Percentiles rank a stretch among this genome's conserved stretches.
These are phyloP conservation scores for Alternaria burnsii DNA, from an alignment of 2,329 filamentous ascomycete species.

Conservation along the genomic window DNA sequence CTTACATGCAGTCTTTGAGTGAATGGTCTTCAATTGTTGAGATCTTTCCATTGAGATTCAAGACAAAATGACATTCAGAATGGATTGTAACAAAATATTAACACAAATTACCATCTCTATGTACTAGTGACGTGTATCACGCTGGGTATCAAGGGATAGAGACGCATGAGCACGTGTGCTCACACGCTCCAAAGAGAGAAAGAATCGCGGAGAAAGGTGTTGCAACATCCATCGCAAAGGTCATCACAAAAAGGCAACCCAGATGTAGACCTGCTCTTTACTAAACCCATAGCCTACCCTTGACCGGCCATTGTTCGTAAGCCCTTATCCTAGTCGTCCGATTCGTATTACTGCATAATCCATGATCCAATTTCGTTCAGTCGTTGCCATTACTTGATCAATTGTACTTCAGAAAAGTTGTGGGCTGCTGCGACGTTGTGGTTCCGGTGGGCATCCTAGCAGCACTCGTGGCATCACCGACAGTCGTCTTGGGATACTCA, in stretches of 20 bases:
- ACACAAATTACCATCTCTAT: slow-evolving; percentile 6
- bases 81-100: not conserved
- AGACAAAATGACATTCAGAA: not conserved
- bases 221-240: not conserved
- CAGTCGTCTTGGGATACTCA: slow-evolving; percentile 62
- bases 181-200: slow-evolving; percentile 3
- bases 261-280: not conserved
- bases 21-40: no score
- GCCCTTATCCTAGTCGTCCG: not conserved
- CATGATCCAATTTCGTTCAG: not conserved
- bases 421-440: not conserved
- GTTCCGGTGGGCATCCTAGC: not conserved
- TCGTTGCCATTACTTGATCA: not conserved
- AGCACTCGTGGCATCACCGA: slow-evolving; percentile 1
- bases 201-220: not conserved
- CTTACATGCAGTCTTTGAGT: no score
- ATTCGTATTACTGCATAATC: not conserved
- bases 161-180: slow-evolving; percentile 1
- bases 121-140: slow-evolving; percentile 7
- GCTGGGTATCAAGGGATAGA: slow-evolving; percentile 12
- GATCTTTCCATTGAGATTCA: not conserved
- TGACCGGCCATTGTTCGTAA: not conserved
- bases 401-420: slow-evolving; percentile 1
- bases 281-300: not conserved
- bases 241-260: not conserved